These are phyloP conservation scores for Sporothrix variecibatus DNA, from an alignment of 2,329 filamentous ascomycete genomes.

Conservation along the genomic window DNA sequence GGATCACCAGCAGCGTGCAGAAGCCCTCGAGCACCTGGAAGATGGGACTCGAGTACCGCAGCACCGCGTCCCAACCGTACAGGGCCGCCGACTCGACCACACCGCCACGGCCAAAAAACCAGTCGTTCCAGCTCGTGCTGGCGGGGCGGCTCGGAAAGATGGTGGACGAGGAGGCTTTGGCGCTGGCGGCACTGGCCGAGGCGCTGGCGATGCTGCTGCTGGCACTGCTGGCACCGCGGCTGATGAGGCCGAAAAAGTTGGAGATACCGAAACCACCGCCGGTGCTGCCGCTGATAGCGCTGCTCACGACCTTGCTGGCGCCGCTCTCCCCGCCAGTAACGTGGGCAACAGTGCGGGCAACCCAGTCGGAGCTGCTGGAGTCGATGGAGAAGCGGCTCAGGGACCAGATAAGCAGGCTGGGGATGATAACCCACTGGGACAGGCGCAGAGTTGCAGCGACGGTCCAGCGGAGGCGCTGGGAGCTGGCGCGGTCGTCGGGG, in stretches of 20 bases:
- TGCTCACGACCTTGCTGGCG: constrained; percentile 5
- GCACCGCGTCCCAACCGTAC: constrained; percentile 82
- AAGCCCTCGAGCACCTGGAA: constrained; percentile 97
- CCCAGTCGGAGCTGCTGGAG: constrained; percentile 51
- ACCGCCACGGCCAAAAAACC: constrained; percentile 85
- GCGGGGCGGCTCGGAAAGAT: constrained; percentile 37
- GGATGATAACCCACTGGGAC: constrained; percentile 85
- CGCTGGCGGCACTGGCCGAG: not conserved
- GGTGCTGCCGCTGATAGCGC: not conserved
- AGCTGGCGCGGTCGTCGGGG: constrained; percentile 63
- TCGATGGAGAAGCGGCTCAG: constrained; percentile 95
- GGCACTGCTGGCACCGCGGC: constrained; percentile 4
- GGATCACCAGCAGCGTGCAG: constrained; percentile 93
- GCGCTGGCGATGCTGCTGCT: constrained; percentile 13
- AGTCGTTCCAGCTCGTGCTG: constrained; percentile 71
- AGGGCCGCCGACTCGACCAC: constrained; percentile 78
- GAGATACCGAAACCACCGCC: constrained; percentile 21
- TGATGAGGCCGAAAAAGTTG: constrained; percentile 25
- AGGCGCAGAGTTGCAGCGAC: constrained; percentile 69
- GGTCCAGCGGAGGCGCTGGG: constrained; percentile 71
- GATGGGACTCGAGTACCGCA: constrained; percentile 88
- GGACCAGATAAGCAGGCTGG: constrained; percentile 87
- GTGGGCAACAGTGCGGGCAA: constrained; percentile 32
- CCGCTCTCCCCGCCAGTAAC: constrained; percentile 25
- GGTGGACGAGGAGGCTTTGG: not conserved